Base-by-base conservation (phyloP, 2,329 filamentous ascomycete species). In the Emergomyces pasteurianus region DNA sequence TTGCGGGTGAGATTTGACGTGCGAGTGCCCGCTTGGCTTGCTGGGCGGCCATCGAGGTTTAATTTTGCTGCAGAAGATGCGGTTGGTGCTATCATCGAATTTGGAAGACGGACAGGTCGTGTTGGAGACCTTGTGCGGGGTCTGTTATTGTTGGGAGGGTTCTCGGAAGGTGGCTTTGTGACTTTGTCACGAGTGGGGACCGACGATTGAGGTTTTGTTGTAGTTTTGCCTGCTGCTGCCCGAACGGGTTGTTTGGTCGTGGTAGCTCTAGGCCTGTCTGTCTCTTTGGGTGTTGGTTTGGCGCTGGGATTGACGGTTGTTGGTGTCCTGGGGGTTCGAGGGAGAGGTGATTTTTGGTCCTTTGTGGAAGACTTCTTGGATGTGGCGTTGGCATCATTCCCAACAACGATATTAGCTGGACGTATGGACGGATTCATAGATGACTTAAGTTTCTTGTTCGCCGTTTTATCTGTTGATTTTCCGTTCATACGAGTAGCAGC, bases 1-100 rank as follows among this genome's bases (percentile, higher is more conserved):
- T 65, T 70, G 58, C 74, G 71, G 8, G 68, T 67, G 40, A 74
- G 66, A 46, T 66, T 67, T 40, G 67, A 60, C 31, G 57, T 58
- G 50, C 65, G 64, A 60, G 64, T 67, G 57, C 62, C 67, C 9
- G 68, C 66, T 55, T 70, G 70, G 58, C 68, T 69, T 14, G 68
- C 62, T 3, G 71, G 65, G 10, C 65, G 68, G 16, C 63, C 63
- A 52, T 58, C 61, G 21, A n/a, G 43, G 36, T 47, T 62, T 26
- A 63, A 53, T 65, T 72, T 77, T 10, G 74, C 71, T 6, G 72
- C 67, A 40, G 77, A 74, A 28, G 77, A 66, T 34, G 73, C 70
- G 18, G 75, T 78, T 26, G 75, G 69, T 4, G 77, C 71, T 9
- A 73, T 74, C 56, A 71, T 69, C 23, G 76, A 75, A 52, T 70